Evolutionary conservation across 2,329 filamentous ascomycete genomes (phyloP), one percentile per base, ranked within the genome.

Genomic region (Exophiala sp.): DNA sequence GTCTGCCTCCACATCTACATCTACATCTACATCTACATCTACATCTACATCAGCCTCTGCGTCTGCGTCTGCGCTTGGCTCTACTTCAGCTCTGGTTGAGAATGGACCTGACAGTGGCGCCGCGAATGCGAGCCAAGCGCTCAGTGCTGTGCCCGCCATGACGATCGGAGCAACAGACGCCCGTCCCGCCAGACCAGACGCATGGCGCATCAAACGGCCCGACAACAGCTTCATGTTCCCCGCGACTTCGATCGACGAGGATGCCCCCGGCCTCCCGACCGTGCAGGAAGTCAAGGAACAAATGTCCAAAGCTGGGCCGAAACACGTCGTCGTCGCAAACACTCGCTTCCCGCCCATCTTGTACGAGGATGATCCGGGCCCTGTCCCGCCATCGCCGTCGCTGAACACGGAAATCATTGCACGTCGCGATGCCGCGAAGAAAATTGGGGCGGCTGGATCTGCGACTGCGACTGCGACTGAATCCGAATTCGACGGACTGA

Each of bases 201-300:
- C 78, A 7, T 95, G 90, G 83, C 83, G 83, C 49, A 50, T 51
- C 41, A 76, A 80, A 1, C 76, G 78, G 3, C 84, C 91, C 2
- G 80, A 83, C 55, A 98, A 97, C 66, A 76, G 77, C 5, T 75
- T 98, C 56, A 97, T 98, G 90, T 98, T 96, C 66, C 59, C 64
- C 30, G 68, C 73, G 9, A 62, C 63, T 3, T 70, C 68, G 10
- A 16, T 56, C 32, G 65, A 82, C 34, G 77, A 82, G 63, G 73
- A 78, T 56, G 70, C 13, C 9, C 30, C 30, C 11, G 11, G 68
- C 58, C 52, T 69, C 62, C 56, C 71, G 51, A 93, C 86, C 0
- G 71, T 81, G 10, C 77, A 82, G 10, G 80, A 91, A 64, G 77
- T 72, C 52, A 80, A 84, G 1, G 85, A 93, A 64, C 73, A 78